A percentile compares a stretch with the other conserved stretches of the same genome.
Evolutionary conservation across 1,284 basidiomycete genomes (phyloP).

Genomic region (Marasmius oreades): DNA sequence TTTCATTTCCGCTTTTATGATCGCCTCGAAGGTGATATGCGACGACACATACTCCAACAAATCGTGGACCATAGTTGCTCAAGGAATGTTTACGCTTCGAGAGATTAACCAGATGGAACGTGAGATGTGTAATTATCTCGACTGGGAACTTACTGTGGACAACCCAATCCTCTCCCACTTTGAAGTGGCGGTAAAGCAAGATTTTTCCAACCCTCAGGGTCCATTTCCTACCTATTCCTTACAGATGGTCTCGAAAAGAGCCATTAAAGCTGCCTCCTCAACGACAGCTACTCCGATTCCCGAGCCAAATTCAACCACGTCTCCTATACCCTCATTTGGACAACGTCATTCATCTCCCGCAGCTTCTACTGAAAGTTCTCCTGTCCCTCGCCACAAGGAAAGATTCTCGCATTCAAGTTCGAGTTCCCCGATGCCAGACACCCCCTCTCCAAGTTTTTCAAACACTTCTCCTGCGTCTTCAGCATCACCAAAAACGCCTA

Average conservation of each 20-base stretch:
- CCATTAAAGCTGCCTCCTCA: slow-evolving; percentile 37
- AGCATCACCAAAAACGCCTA: slow-evolving; percentile 51
- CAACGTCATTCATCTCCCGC: slow-evolving; percentile 29
- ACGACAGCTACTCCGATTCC: slow-evolving; percentile 46
- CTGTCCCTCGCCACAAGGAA: slow-evolving; percentile 23
- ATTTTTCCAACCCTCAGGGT: slow-evolving; percentile 50
- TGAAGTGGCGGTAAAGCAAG: slow-evolving; percentile 55
- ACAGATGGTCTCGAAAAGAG: slow-evolving; percentile 52
- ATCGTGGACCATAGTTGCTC: slow-evolving; percentile 91
- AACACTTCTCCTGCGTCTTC: slow-evolving; percentile 53
- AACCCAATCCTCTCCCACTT: slow-evolving; percentile 64
- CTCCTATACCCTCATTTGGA: slow-evolving; percentile 48
- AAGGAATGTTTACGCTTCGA: slow-evolving; percentile 84
- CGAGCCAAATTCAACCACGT: slow-evolving; percentile 45
- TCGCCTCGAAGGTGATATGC: slow-evolving; percentile 87
- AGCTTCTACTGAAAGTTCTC: slow-evolving; percentile 15
- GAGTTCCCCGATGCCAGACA: slow-evolving; percentile 40
- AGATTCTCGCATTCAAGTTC: slow-evolving; percentile 15
- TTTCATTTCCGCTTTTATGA: slow-evolving; percentile 94
- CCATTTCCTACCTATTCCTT: slow-evolving; percentile 60
- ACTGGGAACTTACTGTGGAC: slow-evolving; percentile 86
- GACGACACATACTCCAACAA: slow-evolving; percentile 98
- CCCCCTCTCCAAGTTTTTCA: slow-evolving; percentile 46
- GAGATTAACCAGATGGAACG: slow-evolving; percentile 97
- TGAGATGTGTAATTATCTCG: slow-evolving; percentile 90